These are phyloP conservation scores for Candida orba DNA, from an alignment of 805 yeast genomes.

Conservation along the genomic window DNA sequence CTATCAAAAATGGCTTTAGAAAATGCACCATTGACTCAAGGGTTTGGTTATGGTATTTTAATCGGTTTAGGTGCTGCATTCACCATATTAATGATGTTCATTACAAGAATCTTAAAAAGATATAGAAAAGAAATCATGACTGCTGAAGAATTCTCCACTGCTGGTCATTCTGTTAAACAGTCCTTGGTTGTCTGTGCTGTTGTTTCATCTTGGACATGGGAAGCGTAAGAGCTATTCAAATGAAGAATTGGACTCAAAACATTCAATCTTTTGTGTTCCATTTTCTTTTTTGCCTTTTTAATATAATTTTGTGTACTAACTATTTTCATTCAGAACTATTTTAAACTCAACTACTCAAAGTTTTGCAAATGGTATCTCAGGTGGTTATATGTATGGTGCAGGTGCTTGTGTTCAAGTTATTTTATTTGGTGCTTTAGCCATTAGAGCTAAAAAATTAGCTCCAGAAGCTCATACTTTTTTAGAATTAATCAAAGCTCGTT, in stretches of 20 bases:
- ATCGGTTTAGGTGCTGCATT: constrained; percentile 83
- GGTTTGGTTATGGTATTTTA: constrained; percentile 83
- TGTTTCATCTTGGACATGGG: constrained; percentile 92
- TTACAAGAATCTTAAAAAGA: constrained; percentile 62
- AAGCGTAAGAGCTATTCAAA: constrained; percentile 32
- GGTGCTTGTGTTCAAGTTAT: constrained; percentile 91
- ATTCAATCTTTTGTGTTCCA: no score
- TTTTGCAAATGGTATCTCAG: constrained; percentile 61
- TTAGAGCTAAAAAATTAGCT: constrained; percentile 81
- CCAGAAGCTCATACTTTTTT: constrained; percentile 89
- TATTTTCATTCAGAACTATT: constrained; percentile 33
- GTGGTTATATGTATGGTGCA: constrained; percentile 74
- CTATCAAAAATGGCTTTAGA: background rate
- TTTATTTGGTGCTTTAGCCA: constrained; percentile 78
- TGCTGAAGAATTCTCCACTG: constrained; percentile 90
- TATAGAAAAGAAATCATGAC: constrained; percentile 84
- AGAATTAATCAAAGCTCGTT: constrained; percentile 76
- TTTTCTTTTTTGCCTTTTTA: no score
- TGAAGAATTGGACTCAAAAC: no score
- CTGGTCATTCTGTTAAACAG: constrained; percentile 82
- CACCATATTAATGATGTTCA: constrained; percentile 69
- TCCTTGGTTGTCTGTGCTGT: constrained; percentile 87
- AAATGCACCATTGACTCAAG: constrained; percentile 40
- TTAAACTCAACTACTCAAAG: constrained; percentile 73
- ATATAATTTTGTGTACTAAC: no score